phyloP scores from a whole-genome alignment of 192 early-diverging fungal genomes.

The Allomyces javanicus region DNA sequence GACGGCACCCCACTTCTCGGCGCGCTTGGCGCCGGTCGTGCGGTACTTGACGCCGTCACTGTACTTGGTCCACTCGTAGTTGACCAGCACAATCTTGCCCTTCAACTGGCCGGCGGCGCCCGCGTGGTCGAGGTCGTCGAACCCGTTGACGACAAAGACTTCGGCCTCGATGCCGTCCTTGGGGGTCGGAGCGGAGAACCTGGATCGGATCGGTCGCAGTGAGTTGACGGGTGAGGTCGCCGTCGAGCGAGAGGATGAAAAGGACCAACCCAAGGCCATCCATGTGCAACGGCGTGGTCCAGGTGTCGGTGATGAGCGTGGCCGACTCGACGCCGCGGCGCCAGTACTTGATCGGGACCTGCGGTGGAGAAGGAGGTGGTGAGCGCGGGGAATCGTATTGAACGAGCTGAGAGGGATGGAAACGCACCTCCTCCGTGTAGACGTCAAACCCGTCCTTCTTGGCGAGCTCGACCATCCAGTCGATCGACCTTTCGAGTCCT shows the following conservation, averaged over 20 bases:
- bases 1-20: slow-evolving; percentile 24
- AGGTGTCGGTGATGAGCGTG: slow-evolving; percentile 21
- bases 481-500: slow-evolving; percentile 6
- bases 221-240: too few species aligned
- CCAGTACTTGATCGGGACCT: slow-evolving; percentile 21
- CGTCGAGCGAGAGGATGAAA: too few species aligned
- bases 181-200: slow-evolving; percentile 25
- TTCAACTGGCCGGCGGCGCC: slow-evolving; percentile 14
- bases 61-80: slow-evolving; percentile 19
- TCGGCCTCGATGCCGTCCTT: slow-evolving; percentile 21
- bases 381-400: too few species aligned
- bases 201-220: slow-evolving; percentile 27
- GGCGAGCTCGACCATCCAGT: slow-evolving; percentile 27
- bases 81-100: slow-evolving; percentile 28
- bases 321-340: slow-evolving; percentile 30
- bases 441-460: slow-evolving; percentile 21
- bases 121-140: slow-evolving; percentile 21
- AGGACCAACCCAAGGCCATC: too few species aligned
- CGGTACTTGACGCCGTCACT: slow-evolving; percentile 7
- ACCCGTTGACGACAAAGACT: slow-evolving; percentile 26
- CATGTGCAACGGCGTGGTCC: slow-evolving; percentile 13
- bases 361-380: neutral
- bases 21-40: slow-evolving; percentile 11
- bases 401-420: too few species aligned
- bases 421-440: slow-evolving; percentile 28